Percentiles rank a stretch among this genome's conserved stretches.
Evolutionary conservation across 306 rosid species (phyloP).

Genomic region (Prunus mira): DNA sequence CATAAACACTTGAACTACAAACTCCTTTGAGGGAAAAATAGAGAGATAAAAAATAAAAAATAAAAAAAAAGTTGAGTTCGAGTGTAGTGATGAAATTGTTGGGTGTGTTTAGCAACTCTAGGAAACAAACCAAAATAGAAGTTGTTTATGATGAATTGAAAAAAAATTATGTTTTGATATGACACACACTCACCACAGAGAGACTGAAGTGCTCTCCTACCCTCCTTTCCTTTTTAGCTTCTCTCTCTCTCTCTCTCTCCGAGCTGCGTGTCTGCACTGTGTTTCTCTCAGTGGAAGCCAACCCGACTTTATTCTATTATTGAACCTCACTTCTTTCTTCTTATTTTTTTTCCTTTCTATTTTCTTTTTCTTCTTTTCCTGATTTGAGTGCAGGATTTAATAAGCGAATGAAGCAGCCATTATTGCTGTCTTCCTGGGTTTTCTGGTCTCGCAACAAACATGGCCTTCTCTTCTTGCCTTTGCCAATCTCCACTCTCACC

Average conservation of each 20-base stretch:
- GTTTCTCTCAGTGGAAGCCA: constrained; percentile 13
- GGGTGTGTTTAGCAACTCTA: too few relatives aligned
- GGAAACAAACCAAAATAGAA: too few relatives aligned
- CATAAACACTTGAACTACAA: too few relatives aligned
- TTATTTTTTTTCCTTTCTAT: not conserved
- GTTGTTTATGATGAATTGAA: too few relatives aligned
- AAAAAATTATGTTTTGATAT: too few relatives aligned
- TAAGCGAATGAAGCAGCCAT: constrained; percentile 39
- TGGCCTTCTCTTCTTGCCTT: constrained; percentile 55
- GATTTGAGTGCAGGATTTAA: constrained; percentile 6
- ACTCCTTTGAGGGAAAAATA: too few relatives aligned
- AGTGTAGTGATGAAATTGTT: too few relatives aligned
- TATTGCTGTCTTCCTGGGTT: constrained; percentile 29
- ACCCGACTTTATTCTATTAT: not conserved
- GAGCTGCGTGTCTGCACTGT: constrained; percentile 14
- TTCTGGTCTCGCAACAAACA: constrained; percentile 36
- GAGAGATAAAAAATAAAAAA: too few relatives aligned
- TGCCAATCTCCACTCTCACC: constrained; percentile 41
- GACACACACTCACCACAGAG: too few relatives aligned
- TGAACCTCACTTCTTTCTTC: not conserved
- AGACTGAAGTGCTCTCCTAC: not conserved
- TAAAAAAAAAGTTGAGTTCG: too few relatives aligned
- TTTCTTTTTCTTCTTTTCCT: not conserved
- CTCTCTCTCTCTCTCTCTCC: not conserved
- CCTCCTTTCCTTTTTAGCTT: not conserved